Percentiles rank a stretch among this genome's conserved stretches.
These are phyloP conservation scores for Daedalea quercina DNA, from an alignment of 768 basidiomycete genomes.

Conservation along the genomic window DNA sequence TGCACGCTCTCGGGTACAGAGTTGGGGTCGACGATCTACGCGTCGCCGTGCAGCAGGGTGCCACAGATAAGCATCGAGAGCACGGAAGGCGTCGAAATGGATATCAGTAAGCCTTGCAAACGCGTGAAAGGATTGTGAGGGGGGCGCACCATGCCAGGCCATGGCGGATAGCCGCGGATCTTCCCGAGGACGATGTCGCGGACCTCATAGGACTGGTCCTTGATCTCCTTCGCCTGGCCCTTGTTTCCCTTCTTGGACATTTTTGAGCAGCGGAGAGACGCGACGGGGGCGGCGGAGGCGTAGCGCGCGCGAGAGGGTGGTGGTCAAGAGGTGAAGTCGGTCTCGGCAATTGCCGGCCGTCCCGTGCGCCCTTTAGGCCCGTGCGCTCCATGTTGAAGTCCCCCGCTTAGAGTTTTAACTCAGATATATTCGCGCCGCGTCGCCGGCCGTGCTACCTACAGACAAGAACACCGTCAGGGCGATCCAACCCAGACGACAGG, in stretches of 20 bases:
- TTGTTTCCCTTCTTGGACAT: slow-evolving; percentile 49
- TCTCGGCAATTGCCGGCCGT: slow-evolving; percentile 13
- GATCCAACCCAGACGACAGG: neutral
- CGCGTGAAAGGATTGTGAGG: slow-evolving; percentile 13
- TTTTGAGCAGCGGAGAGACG: neutral
- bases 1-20: slow-evolving; percentile 52
- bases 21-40: slow-evolving; percentile 76
- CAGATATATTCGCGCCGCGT: slow-evolving; percentile 5
- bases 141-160: slow-evolving; percentile 85
- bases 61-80: slow-evolving; percentile 5
- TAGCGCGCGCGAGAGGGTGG: slow-evolving; percentile 7
- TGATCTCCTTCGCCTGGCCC: slow-evolving; percentile 22
- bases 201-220: slow-evolving; percentile 38
- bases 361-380: slow-evolving; percentile 13
- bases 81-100: slow-evolving; percentile 4
- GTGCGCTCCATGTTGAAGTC: slow-evolving; percentile 13
- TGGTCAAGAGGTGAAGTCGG: slow-evolving; percentile 15
- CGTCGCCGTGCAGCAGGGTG: slow-evolving; percentile 1
- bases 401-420: slow-evolving; percentile 15
- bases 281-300: neutral
- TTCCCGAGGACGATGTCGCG: slow-evolving; percentile 90
- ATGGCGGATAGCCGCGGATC: slow-evolving; percentile 89
- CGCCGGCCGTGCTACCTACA: slow-evolving; percentile 1
- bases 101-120: slow-evolving; percentile 5
- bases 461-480: slow-evolving; percentile 1